Conservation (phyloP, 2,329 filamentous ascomycete species). For the Claviceps sp. region DNA sequence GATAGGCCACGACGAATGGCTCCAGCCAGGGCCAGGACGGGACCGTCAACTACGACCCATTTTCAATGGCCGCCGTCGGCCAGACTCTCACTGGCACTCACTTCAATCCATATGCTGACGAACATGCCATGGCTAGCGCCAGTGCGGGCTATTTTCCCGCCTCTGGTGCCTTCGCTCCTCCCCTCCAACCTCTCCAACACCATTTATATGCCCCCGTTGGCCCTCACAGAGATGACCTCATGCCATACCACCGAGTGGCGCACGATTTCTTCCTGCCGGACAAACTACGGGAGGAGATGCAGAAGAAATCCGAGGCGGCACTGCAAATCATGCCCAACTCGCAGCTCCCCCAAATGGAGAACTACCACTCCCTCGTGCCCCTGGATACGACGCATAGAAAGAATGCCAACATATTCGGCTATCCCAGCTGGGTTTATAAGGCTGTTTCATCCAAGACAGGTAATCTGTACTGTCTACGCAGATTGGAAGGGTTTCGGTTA, state of each 20-base stretch:
- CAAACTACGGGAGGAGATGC: constrained; percentile 72
- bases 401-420: constrained; percentile 68
- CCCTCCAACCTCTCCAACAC: constrained; percentile 63
- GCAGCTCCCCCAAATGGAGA: constrained; percentile 66
- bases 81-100: constrained; percentile 38
- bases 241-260: constrained; percentile 72
- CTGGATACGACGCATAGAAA: constrained; percentile 73
- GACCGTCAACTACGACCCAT: constrained; percentile 44
- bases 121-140: constrained; percentile 44
- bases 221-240: constrained; percentile 66
- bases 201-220: constrained; percentile 86
- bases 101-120: constrained; percentile 68
- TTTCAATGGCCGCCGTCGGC: constrained; percentile 43
- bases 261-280: constrained; percentile 91
- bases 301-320: constrained; percentile 76
- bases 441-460: constrained; percentile 81
- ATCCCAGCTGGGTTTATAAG: constrained; percentile 90
- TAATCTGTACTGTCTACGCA: constrained; percentile 71
- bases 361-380: constrained; percentile 85
- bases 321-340: constrained; percentile 70
- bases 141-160: constrained; percentile 54
- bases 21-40: constrained; percentile 31
- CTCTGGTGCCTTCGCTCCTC: constrained; percentile 36
- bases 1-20: constrained; percentile 31
- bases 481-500: constrained; percentile 78